Percentiles rank a stretch among this genome's conserved stretches.
Conservation (phyloP, 331 rosid genomes). For the Acacia pycnantha region DNA sequence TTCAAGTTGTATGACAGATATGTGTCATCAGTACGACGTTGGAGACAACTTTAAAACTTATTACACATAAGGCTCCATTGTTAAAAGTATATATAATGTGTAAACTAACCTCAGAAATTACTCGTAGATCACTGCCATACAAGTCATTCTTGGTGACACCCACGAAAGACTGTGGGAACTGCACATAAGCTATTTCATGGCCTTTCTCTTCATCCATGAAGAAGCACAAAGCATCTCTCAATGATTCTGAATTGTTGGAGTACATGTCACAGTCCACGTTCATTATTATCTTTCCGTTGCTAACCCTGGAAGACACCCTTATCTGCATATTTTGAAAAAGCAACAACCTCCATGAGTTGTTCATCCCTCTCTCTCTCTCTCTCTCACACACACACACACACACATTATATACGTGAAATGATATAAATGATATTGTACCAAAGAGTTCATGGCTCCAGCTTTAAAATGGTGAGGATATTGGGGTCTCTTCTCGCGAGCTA, state of each 20-base stretch:
- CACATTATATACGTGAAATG: too few species aligned
- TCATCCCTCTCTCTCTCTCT: too few species aligned
- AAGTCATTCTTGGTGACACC: slow-evolving; percentile 65
- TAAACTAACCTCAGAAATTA: slow-evolving; percentile 5
- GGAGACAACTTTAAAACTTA: too few species aligned
- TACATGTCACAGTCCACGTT: slow-evolving; percentile 86
- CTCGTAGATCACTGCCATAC: slow-evolving; percentile 32
- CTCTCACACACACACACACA: too few species aligned
- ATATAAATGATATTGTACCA: slow-evolving; percentile 37
- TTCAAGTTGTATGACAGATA: too few species aligned
- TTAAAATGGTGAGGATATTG: slow-evolving; percentile 66
- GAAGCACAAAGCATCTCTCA: slow-evolving; percentile 74
- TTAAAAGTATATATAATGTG: too few species aligned
- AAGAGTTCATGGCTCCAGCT: slow-evolving; percentile 91
- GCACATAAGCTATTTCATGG: slow-evolving; percentile 67
- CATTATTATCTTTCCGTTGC: slow-evolving; percentile 64
- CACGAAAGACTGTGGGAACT: slow-evolving; percentile 59
- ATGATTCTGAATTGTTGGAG: slow-evolving; percentile 63
- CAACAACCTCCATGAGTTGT: not conserved
- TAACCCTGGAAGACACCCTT: slow-evolving; percentile 75
- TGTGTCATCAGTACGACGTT: too few species aligned
- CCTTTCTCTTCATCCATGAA: slow-evolving; percentile 76
- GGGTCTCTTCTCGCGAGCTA: slow-evolving; percentile 83
- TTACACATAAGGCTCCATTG: too few species aligned
- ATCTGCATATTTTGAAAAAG: slow-evolving; percentile 43